Conservation (phyloP, 2,329 filamentous ascomycete species). For the Fusarium ramigenum region DNA sequence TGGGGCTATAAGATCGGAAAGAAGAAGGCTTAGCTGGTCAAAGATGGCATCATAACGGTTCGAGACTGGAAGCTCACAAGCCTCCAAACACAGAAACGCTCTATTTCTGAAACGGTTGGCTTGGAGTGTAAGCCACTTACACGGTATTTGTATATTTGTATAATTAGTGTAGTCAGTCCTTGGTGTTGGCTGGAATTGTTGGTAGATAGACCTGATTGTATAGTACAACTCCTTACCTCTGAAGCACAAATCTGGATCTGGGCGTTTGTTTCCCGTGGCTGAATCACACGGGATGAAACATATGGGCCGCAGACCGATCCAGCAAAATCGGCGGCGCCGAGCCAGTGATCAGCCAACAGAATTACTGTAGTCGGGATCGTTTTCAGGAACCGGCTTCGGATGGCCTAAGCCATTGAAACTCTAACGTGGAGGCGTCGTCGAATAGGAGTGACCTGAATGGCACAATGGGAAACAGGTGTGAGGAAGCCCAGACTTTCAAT, state of each 20-base stretch:
- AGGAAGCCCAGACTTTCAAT: not conserved
- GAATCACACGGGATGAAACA: conserved; percentile 2
- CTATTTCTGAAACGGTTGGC: conserved; percentile 10
- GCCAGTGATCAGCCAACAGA: conserved; percentile 11
- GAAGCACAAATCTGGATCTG: not conserved
- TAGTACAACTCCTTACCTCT: not conserved
- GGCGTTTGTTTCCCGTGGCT: not conserved
- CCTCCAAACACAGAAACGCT: conserved; percentile 1
- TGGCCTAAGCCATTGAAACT: conserved; percentile 21
- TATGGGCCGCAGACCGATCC: conserved; percentile 1
- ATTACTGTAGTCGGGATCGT: not conserved
- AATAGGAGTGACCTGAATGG: conserved; percentile 9
- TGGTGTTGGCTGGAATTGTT: conserved; percentile 1
- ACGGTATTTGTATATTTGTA: conserved; percentile 28
- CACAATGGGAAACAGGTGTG: not conserved
- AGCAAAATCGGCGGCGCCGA: conserved; percentile 7
- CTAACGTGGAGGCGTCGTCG: conserved; percentile 2
- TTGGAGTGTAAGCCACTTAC: conserved; percentile 4
- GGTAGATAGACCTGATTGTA: conserved; percentile 22
- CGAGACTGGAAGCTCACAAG: conserved; percentile 20
- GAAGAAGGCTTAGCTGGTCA: conserved; percentile 49
- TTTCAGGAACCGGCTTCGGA: conserved; percentile 18
- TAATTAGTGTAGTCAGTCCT: conserved; percentile 10
- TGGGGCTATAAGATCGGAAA: conserved; percentile 98
- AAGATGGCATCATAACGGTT: conserved; percentile 16